phyloP scores from a whole-genome alignment of 495 filamentous ascomycete species.

The Patellaria atrata region DNA sequence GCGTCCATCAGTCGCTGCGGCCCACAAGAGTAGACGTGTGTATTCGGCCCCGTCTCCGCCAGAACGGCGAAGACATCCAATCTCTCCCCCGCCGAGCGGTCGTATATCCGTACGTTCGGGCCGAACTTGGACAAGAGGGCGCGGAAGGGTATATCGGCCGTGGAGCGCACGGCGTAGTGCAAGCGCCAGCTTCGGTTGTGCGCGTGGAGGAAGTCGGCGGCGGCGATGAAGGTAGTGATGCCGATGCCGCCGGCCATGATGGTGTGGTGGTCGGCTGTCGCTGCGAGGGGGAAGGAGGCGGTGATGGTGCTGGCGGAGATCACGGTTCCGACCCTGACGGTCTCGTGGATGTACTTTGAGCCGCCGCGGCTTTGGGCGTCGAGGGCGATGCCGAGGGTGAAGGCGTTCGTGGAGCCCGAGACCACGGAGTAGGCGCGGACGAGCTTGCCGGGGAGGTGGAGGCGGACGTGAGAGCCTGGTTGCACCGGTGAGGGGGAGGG shows the following conservation, averaged over 20 bases:
- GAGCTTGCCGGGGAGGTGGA: slow-evolving; percentile 16
- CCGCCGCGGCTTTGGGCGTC: slow-evolving; percentile 11
- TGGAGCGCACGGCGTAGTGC: slow-evolving; percentile 27
- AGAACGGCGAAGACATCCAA: slow-evolving; percentile 34
- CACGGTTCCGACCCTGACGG: slow-evolving; percentile 6
- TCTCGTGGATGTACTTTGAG: slow-evolving; percentile 14
- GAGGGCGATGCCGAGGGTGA: slow-evolving; percentile 15
- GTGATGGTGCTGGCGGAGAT: slow-evolving; percentile 8
- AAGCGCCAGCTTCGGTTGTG: slow-evolving; percentile 21
- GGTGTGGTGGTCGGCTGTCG: slow-evolving; percentile 13
- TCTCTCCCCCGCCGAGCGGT: slow-evolving; percentile 31
- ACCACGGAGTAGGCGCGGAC: slow-evolving; percentile 18
- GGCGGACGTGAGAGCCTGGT: slow-evolving; percentile 16
- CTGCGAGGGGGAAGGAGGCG: slow-evolving; percentile 12
- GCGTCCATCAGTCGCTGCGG: slow-evolving; percentile 37
- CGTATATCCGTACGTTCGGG: slow-evolving; percentile 30
- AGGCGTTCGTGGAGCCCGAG: slow-evolving; percentile 8
- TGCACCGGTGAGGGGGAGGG: slow-evolving; percentile 4
- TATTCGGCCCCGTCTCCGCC: slow-evolving; percentile 29
- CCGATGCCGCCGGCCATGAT: slow-evolving; percentile 20
- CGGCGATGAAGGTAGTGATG: slow-evolving; percentile 16
- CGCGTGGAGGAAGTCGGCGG: slow-evolving; percentile 4
- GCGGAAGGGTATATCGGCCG: slow-evolving; percentile 9
- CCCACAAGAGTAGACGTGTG: slow-evolving; percentile 40
- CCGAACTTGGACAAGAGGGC: too few relatives aligned